Percentiles rank a stretch among this genome's conserved stretches.
Evolutionary conservation across 371 early-diverging fungal species (phyloP).

Genomic region (Furculomyces boomerangus): DNA sequence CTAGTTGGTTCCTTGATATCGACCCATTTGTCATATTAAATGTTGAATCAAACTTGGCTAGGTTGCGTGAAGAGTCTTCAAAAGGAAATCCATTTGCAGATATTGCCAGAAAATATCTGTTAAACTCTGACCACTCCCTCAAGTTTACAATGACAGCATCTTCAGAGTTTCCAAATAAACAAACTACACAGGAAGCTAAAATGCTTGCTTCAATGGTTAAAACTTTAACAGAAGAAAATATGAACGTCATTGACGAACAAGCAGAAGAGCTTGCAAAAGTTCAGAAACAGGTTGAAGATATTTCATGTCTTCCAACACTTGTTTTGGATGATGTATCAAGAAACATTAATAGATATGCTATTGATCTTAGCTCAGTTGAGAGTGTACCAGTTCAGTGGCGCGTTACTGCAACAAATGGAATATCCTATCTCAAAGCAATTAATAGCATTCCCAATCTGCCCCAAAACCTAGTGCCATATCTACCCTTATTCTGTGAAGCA

Average conservation of each 20-base stretch:
- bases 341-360: constrained; percentile 35
- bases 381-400: constrained; percentile 50
- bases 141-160: constrained; percentile 69
- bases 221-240: constrained; percentile 36
- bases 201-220: constrained; percentile 39
- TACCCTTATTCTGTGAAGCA: constrained; percentile 63
- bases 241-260: constrained; percentile 31
- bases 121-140: constrained; percentile 58
- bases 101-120: constrained; percentile 51
- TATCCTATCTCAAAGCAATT: constrained; percentile 68
- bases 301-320: constrained; percentile 67
- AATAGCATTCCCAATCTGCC: constrained; percentile 28
- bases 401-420: constrained; percentile 71
- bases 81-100: constrained; percentile 47
- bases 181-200: constrained; percentile 39
- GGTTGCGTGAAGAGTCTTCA: constrained; percentile 39
- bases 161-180: constrained; percentile 32
- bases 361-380: constrained; percentile 43
- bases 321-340: constrained; percentile 49
- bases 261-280: constrained; percentile 39
- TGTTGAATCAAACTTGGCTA: constrained; percentile 54
- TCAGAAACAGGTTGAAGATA: constrained; percentile 59
- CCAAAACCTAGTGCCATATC: constrained; percentile 38
- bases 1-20: constrained; percentile 77
- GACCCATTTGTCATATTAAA: constrained; percentile 72